Conservation (phyloP, 345 rosid species). For the Isatis tinctoria region DNA sequence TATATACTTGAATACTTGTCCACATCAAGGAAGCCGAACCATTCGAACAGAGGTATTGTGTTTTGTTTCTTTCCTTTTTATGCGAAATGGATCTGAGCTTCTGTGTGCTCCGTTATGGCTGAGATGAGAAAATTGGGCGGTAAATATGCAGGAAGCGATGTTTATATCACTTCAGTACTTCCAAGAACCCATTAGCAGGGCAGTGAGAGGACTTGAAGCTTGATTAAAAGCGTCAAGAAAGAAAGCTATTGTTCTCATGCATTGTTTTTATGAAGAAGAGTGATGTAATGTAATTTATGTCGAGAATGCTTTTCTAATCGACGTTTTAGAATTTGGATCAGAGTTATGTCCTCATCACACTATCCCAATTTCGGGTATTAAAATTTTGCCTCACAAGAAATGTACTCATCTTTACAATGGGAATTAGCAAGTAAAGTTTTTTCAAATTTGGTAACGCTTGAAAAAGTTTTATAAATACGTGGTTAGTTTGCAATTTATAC, state of each 20-base stretch:
- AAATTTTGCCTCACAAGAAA: not conserved
- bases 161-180: constrained; percentile 83
- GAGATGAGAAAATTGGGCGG: not conserved
- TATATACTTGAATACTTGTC: constrained; percentile 78
- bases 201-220: constrained; percentile 37
- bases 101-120: not conserved
- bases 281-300: not conserved
- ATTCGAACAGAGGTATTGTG: constrained; percentile 76
- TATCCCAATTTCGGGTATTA: not conserved
- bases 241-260: not conserved
- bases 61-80: not conserved
- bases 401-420: not conserved
- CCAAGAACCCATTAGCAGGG: constrained; percentile 69
- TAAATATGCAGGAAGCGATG: constrained; percentile 68
- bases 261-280: not conserved
- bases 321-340: not conserved
- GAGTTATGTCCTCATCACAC: not conserved
- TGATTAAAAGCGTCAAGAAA: not conserved
- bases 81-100: not conserved
- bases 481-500: no score
- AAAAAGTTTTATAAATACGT: no score
- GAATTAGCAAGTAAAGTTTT: no score
- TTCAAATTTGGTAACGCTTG: no score
- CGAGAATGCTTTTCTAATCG: not conserved
- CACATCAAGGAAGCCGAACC: constrained; percentile 91